Evolutionary conservation across 371 early-diverging fungal species (phyloP), one percentile per base, ranked within the genome.

Genomic region (Fennellomyces sp.): DNA sequence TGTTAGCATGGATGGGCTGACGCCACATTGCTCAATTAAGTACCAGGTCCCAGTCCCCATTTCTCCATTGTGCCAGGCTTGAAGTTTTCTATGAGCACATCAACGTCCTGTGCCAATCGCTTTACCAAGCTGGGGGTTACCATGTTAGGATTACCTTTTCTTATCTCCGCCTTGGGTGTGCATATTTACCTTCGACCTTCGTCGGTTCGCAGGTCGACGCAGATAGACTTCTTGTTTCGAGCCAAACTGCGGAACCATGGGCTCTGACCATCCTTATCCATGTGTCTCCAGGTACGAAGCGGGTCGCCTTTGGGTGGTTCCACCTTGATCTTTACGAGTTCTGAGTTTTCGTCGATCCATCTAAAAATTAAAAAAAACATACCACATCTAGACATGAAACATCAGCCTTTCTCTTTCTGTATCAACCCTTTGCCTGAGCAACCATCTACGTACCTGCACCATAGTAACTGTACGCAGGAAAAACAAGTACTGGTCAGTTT

Each of bases 61-160:
- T 83, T 84, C 52, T 84, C 85, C 83, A 84, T 81, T 3, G 82
- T 81, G 15, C 80, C 82, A 15, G 83, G 83, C 31, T 80, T 77
- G 60, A 84, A 84, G 56, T 84, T 84, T 49, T 84, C 85, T 30
- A 84, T 75, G 8, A 84, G 58, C 1, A 84, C 83, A 71, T 84
- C 83, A 0, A 72, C 75, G 55, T 76, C 42, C 25, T 75, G 68
- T 5, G 81, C 81, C 13, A 84, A 49, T 23, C 70, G 49, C 45
- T 75, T 70, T 35, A 82, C 75, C 21, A 84, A 52, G 25, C 83
- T 83, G n/a, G n/a, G n/a, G n/a, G n/a, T n/a, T n/a, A n/a, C n/a
- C n/a, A n/a, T n/a, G n/a, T n/a, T n/a, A n/a, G n/a, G n/a, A n/a
- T n/a, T n/a, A n/a, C n/a, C n/a, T n/a, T n/a, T n/a, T n/a, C n/a